Base-by-base conservation (phyloP, 345 rosid genomes). In the Mercurialis annua region DNA sequence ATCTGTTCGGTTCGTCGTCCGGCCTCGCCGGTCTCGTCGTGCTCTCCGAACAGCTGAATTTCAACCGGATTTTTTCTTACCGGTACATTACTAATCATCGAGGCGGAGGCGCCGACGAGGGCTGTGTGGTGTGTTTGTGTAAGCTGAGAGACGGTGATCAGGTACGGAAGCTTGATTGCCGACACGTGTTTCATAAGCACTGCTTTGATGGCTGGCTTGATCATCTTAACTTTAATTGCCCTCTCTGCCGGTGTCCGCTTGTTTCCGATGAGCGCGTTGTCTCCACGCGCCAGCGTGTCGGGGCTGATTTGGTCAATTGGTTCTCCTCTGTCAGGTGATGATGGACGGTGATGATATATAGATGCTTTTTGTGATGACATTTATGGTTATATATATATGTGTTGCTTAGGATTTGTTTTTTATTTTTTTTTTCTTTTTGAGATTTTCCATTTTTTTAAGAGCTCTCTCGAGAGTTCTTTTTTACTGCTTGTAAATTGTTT, bases 201-300 rank as follows among this genome's bases (percentile, higher is more conserved):
- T 92, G 98, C 77, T 81, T 92, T 14, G 96, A 92, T 47, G 89
- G 90, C 0, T 92, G 98, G 94, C 92, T 92, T 10, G 77, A 82
- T 57, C 87, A 83, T 43, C 85, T 79, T 44, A 85, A 85, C 34
- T 89, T 89, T 67, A 82, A 69, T 6, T 92, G 96, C 73, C 98
- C 96, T 15, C 78, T 92, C 0, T 92, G 96, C 62, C 82, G 96
- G 66, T 76, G 81, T 5, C 81, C 85, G 62, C 66, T 89, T 20
- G 72, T 81, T 4, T 52, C 82, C 29, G 86, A 73, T 0, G 75
- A 71, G 74, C 74, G 82, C 85, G 85, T 82, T 48, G 69, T 51
- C 0, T 1, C 18, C 65, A 75, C 92, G 73, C 75, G 78, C 48
- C 66, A 71, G 44, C 92, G 90, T 77, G 87, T 91, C 15, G 86